phyloP scores from a whole-genome alignment of 192 early-diverging fungal species.

The Phycomyces blakesleeanus region DNA sequence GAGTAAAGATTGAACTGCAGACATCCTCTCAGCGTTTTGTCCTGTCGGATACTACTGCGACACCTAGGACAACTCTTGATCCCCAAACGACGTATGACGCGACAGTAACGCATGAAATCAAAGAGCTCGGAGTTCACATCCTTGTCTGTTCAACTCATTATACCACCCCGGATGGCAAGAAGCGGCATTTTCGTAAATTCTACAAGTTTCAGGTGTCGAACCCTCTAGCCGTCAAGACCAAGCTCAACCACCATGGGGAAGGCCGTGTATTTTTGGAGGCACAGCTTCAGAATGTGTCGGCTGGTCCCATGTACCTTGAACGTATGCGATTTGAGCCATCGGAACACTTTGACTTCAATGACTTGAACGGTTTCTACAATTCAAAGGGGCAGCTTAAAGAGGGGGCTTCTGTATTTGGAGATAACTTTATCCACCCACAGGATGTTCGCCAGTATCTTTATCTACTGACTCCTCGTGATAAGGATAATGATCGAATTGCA shows the following conservation, averaged over 20 bases:
- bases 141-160: slow-evolving; percentile 88
- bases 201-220: slow-evolving; percentile 97
- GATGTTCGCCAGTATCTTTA: slow-evolving; percentile 93
- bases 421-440: slow-evolving; percentile 61
- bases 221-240: slow-evolving; percentile 94
- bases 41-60: slow-evolving; percentile 57
- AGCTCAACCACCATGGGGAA: slow-evolving; percentile 77
- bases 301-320: slow-evolving; percentile 79
- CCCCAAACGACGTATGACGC: slow-evolving; percentile 71
- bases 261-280: slow-evolving; percentile 81
- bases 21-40: slow-evolving; percentile 78
- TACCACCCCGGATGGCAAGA: slow-evolving; percentile 59
- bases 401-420: slow-evolving; percentile 46
- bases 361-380: slow-evolving; percentile 54
- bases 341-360: slow-evolving; percentile 64
- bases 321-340: slow-evolving; percentile 81
- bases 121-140: slow-evolving; percentile 90
- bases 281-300: slow-evolving; percentile 89
- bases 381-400: slow-evolving; percentile 4
- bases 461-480: slow-evolving; percentile 65
- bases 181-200: slow-evolving; percentile 79
- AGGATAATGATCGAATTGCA: slow-evolving; percentile 49
- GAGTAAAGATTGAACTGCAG: slow-evolving; percentile 81
- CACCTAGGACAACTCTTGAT: slow-evolving; percentile 48
- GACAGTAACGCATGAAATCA: slow-evolving; percentile 89